A percentile compares a stretch with the other conserved stretches of the same genome.
These are phyloP conservation scores for Purshia tridentata DNA, from an alignment of 306 rosid genomes.

Conservation along the genomic window DNA sequence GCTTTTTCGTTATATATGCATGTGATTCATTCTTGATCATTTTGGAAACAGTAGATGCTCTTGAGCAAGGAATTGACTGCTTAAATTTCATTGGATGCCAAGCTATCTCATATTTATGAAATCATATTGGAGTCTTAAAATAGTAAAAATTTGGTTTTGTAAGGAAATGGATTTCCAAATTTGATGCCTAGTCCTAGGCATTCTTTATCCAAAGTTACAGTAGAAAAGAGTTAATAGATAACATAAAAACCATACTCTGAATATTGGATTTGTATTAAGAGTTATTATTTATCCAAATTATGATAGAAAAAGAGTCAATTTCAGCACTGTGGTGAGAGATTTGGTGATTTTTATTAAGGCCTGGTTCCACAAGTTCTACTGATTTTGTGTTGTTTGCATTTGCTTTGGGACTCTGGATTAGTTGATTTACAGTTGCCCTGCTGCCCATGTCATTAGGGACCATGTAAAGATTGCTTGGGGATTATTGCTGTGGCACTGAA, in stretches of 20 bases:
- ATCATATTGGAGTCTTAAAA: neutral
- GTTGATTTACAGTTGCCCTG: neutral
- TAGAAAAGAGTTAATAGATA: neutral
- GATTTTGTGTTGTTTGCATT: neutral
- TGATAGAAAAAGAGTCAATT: neutral
- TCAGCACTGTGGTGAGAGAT: neutral
- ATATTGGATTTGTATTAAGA: neutral
- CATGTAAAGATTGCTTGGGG: slow-evolving; percentile 5
- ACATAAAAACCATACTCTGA: neutral
- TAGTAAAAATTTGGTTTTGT: neutral
- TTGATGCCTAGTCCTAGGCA: neutral
- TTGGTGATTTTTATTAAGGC: neutral
- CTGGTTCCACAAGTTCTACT: neutral
- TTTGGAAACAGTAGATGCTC: slow-evolving; percentile 8
- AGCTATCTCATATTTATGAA: neutral
- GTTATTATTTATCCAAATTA: too few species aligned
- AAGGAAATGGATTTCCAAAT: neutral
- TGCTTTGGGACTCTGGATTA: neutral
- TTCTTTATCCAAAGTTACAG: neutral
- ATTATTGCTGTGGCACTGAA: neutral
- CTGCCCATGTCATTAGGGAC: neutral
- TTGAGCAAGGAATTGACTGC: slow-evolving; percentile 8
- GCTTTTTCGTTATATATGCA: slow-evolving; percentile 15
- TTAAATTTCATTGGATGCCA: neutral
- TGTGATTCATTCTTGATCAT: slow-evolving; percentile 10